Conservation (phyloP, 1,284 basidiomycete genomes). For the Schizophyllum commune region DNA sequence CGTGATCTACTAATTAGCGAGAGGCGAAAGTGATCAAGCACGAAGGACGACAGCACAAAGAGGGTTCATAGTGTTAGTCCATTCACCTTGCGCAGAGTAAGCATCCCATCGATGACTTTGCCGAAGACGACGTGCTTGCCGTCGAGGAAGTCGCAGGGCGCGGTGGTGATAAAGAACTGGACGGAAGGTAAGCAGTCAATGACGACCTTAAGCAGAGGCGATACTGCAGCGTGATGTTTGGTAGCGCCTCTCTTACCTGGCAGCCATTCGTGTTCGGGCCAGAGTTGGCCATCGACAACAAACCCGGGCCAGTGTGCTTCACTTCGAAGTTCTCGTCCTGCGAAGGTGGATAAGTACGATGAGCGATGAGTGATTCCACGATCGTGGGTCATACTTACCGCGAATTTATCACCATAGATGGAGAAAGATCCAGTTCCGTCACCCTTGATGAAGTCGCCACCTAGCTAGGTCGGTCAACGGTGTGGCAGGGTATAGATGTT, state of each 20-base stretch:
- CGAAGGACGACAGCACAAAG: no score
- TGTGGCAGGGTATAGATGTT: not conserved
- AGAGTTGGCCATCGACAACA: constrained; percentile 92
- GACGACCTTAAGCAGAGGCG: no score
- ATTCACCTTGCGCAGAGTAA: constrained; percentile 70
- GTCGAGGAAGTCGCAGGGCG: constrained; percentile 89
- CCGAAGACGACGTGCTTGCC: constrained; percentile 95
- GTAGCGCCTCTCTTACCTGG: no score
- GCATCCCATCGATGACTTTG: constrained; percentile 80
- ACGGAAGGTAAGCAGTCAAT: not conserved
- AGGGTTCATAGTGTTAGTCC: not conserved
- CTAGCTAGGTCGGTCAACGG: constrained; percentile 25
- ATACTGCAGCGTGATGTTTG: no score
- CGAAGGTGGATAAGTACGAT: not conserved
- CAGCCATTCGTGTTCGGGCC: constrained; percentile 91
- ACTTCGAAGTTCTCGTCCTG: constrained; percentile 93
- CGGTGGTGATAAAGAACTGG: constrained; percentile 96
- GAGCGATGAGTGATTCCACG: not conserved
- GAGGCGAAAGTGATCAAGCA: no score
- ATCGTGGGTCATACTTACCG: constrained; percentile 35
- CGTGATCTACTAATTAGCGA: no score
- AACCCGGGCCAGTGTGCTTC: constrained; percentile 80
- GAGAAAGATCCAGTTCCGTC: constrained; percentile 94
- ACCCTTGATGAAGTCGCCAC: constrained; percentile 82
- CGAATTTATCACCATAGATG: constrained; percentile 92